phyloP scores from a whole-genome alignment of 169 alveolate genomes.

The Cryptosporidium tyzzeri region DNA sequence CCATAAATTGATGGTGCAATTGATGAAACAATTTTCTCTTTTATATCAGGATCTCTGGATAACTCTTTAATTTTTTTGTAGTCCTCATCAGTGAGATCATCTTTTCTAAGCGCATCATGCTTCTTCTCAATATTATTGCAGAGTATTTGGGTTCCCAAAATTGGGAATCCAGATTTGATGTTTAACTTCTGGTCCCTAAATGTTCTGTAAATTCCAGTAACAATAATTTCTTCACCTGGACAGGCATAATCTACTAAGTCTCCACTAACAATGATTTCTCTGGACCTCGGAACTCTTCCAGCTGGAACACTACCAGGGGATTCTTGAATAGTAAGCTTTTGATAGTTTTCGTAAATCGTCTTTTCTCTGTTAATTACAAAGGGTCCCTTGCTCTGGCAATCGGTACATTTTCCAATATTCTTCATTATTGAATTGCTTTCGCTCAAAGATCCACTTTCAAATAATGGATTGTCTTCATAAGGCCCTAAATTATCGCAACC shows the following conservation, averaged over 20 bases:
- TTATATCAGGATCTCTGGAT: slow-evolving; percentile 93
- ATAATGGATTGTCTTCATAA: slow-evolving; percentile 50
- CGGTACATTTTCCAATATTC: slow-evolving; percentile 91
- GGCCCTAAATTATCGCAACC: slow-evolving; percentile 79
- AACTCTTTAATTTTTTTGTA: slow-evolving; percentile 89
- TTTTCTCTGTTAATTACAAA: slow-evolving; percentile 90
- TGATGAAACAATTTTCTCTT: slow-evolving; percentile 93
- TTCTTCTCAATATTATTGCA: slow-evolving; percentile 94
- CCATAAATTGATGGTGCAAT: slow-evolving; percentile 99
- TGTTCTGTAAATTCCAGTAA: slow-evolving; percentile 95
- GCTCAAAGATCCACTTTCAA: slow-evolving; percentile 65
- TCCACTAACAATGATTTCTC: slow-evolving; percentile 94
- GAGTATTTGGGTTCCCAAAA: slow-evolving; percentile 94
- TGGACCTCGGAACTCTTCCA: slow-evolving; percentile 99
- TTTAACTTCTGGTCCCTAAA: slow-evolving; percentile 94
- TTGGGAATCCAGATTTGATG: slow-evolving; percentile 97
- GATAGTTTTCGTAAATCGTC: slow-evolving; percentile 95
- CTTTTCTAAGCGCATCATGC: slow-evolving; percentile 87
- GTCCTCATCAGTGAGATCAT: slow-evolving; percentile 95
- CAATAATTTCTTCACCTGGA: slow-evolving; percentile 99
- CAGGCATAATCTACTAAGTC: slow-evolving; percentile 97
- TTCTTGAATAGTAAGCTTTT: slow-evolving; percentile 96
- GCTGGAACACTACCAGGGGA: slow-evolving; percentile 98
- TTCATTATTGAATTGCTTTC: slow-evolving; percentile 85
- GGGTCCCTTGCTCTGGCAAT: slow-evolving; percentile 92